These are phyloP conservation scores for Echites panduratus DNA, from an alignment of 257 asterid species.

Conservation along the genomic window DNA sequence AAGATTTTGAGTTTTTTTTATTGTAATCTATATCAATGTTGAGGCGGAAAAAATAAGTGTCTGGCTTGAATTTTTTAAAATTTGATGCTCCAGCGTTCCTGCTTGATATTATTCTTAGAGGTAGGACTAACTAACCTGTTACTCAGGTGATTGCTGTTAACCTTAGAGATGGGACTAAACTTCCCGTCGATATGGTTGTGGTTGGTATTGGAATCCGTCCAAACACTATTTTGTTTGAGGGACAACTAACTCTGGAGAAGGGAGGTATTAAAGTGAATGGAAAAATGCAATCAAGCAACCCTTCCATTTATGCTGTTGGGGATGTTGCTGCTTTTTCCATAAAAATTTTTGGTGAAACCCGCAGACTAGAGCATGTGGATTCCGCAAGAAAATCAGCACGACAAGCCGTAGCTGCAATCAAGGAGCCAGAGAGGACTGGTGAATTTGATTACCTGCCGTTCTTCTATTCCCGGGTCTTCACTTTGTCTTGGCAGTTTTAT, in stretches of 20 bases:
- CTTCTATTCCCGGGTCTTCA: slow-evolving; percentile 82
- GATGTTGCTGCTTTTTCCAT: slow-evolving; percentile 88
- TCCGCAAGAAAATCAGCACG: slow-evolving; percentile 72
- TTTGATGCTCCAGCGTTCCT: not conserved
- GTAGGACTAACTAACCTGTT: slow-evolving; percentile 10
- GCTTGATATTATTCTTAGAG: not conserved
- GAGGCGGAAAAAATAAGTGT: not conserved
- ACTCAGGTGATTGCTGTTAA: slow-evolving; percentile 72
- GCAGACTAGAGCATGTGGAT: slow-evolving; percentile 86
- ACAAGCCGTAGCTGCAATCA: slow-evolving; percentile 69
- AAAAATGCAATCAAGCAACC: slow-evolving; percentile 71
- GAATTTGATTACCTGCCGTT: slow-evolving; percentile 79
- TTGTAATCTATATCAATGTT: no score
- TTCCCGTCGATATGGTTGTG: slow-evolving; percentile 82
- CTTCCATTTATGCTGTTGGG: slow-evolving; percentile 74
- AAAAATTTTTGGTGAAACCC: slow-evolving; percentile 56
- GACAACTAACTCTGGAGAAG: slow-evolving; percentile 79
- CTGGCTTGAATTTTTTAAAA: not conserved
- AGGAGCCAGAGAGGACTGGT: slow-evolving; percentile 45
- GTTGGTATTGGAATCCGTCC: slow-evolving; percentile 93
- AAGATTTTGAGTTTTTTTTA: not conserved
- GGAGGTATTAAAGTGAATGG: slow-evolving; percentile 89
- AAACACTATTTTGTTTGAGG: slow-evolving; percentile 82
- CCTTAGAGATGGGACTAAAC: slow-evolving; percentile 70
- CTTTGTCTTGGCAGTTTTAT: slow-evolving; percentile 81